Conservation (phyloP, 2,329 filamentous ascomycete genomes). For the Fusarium begoniae region DNA sequence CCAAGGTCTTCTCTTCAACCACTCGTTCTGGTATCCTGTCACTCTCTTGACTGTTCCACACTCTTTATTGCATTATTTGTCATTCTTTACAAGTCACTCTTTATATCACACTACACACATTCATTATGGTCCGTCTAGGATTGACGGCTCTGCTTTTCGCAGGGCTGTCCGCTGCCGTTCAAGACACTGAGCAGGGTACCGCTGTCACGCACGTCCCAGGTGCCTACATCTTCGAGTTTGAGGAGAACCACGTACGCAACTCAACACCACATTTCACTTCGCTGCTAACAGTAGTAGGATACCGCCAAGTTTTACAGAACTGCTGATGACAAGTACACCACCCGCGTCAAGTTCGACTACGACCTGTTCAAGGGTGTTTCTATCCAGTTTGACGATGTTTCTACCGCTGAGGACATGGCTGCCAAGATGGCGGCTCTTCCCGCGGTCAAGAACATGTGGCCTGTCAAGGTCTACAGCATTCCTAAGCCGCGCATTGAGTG, state of each 20-base stretch:
- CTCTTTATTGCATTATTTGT: not conserved
- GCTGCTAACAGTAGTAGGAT: constrained; percentile 48
- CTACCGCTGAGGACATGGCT: constrained; percentile 54
- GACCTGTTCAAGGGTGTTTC: constrained; percentile 65
- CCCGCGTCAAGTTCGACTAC: constrained; percentile 58
- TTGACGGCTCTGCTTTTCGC: constrained; percentile 26
- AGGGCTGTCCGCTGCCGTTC: constrained; percentile 16
- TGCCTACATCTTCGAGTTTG: constrained; percentile 63
- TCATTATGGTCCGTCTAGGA: constrained; percentile 22
- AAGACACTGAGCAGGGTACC: constrained; percentile 14
- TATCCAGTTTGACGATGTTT: constrained; percentile 59
- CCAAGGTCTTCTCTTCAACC: constrained; percentile 11
- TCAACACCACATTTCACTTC: fast-evolving
- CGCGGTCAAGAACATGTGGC: constrained; percentile 60
- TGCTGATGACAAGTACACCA: constrained; percentile 8
- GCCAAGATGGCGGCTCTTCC: constrained; percentile 54
- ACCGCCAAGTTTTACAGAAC: constrained; percentile 33
- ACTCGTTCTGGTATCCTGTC: not conserved
- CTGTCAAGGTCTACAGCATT: constrained; percentile 55
- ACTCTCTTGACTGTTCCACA: not conserved
- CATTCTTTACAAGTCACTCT: constrained; percentile 5
- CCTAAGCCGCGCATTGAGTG: constrained; percentile 53
- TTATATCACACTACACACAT: not conserved
- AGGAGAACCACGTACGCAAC: constrained; percentile 55
- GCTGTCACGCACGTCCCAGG: constrained; percentile 45